Percentiles rank a stretch among this genome's conserved stretches.
Conservation (phyloP, 1,139 yeast species). For the Saccharomyces hybrid region DNA sequence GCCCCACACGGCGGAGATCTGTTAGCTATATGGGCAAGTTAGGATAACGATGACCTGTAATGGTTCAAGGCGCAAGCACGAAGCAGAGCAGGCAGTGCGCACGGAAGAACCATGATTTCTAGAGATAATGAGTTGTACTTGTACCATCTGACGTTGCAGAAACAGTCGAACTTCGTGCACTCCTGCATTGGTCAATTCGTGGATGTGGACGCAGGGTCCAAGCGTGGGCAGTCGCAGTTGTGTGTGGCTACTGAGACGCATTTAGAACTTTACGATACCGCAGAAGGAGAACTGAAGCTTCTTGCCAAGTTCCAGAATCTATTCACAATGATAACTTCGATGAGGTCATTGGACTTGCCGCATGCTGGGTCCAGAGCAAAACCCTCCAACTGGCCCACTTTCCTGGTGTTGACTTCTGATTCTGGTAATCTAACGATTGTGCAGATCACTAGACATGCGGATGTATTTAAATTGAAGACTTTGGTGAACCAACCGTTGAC, state of each 20-base stretch:
- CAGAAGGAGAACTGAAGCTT: constrained; percentile 47
- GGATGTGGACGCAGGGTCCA: constrained; percentile 47
- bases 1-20: not conserved
- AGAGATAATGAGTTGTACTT: constrained; percentile 28
- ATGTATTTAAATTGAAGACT: constrained; percentile 39
- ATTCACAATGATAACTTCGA: constrained; percentile 53
- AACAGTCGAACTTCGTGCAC: constrained; percentile 46
- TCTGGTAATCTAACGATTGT: constrained; percentile 65
- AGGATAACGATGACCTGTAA: not conserved
- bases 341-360: constrained; percentile 32
- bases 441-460: constrained; percentile 34
- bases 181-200: constrained; percentile 65
- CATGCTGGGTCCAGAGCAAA: constrained; percentile 38
- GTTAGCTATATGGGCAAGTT: not conserved
- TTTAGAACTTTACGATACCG: constrained; percentile 36
- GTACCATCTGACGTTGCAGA: constrained; percentile 60
- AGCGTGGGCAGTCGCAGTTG: constrained; percentile 35
- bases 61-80: not conserved
- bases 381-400: constrained; percentile 46
- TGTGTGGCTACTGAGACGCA: constrained; percentile 30
- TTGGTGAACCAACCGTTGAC: constrained; percentile 60
- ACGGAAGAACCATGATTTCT: not conserved
- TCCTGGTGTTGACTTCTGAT: constrained; percentile 67
- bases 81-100: not conserved
- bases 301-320: constrained; percentile 39